Evolutionary conservation across 2,329 filamentous ascomycete genomes (phyloP).

Genomic region (Eutypella sp.): DNA sequence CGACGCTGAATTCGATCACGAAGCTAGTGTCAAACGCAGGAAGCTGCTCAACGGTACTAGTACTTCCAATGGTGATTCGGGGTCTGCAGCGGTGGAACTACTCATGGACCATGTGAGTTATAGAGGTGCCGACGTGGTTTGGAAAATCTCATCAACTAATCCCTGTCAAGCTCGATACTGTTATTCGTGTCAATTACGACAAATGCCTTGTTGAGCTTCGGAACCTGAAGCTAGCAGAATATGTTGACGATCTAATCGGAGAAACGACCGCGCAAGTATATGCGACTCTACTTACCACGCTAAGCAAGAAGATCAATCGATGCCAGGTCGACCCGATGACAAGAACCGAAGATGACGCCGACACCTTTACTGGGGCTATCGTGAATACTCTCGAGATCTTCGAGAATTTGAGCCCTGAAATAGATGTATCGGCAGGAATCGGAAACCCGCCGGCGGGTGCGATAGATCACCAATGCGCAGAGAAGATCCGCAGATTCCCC

Average conservation of each 20-base stretch:
- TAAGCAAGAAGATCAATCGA: slow-evolving; percentile 64
- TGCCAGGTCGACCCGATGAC: slow-evolving; percentile 58
- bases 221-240: slow-evolving; percentile 69
- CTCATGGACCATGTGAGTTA: slow-evolving; percentile 46
- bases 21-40: slow-evolving; percentile 41
- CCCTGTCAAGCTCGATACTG: slow-evolving; percentile 55
- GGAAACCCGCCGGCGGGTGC: slow-evolving; percentile 43
- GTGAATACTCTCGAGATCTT: slow-evolving; percentile 55
- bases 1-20: slow-evolving; percentile 14
- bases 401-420: slow-evolving; percentile 44
- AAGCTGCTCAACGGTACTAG: slow-evolving; percentile 47
- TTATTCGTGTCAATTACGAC: slow-evolving; percentile 77
- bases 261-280: slow-evolving; percentile 75
- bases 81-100: slow-evolving; percentile 37
- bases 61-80: slow-evolving; percentile 31
- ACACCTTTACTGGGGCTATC: slow-evolving; percentile 27
- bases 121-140: not conserved
- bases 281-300: slow-evolving; percentile 60
- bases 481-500: slow-evolving; percentile 41
- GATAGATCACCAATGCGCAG: slow-evolving; percentile 38
- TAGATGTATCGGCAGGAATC: slow-evolving; percentile 53
- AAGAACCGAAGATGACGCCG: slow-evolving; percentile 36
- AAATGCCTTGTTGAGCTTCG: slow-evolving; percentile 80
- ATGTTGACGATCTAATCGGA: slow-evolving; percentile 67
- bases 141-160: slow-evolving; percentile 19